These are phyloP conservation scores for Chaetomiaceae sp. DNA, from an alignment of 2,329 filamentous ascomycete genomes.

Conservation along the genomic window DNA sequence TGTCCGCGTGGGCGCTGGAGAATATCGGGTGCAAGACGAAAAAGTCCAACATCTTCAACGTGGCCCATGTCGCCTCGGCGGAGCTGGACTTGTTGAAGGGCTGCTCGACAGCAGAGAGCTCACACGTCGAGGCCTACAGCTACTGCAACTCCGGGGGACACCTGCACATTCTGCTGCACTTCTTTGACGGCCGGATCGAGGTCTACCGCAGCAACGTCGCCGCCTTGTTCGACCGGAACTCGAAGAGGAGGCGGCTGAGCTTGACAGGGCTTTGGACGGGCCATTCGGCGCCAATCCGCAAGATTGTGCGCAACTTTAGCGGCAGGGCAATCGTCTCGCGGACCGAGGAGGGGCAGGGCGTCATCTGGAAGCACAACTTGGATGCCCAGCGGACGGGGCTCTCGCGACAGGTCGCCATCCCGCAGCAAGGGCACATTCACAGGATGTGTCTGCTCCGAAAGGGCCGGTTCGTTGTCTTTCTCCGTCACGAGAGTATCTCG, in stretches of 20 bases:
- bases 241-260: slow-evolving; percentile 54
- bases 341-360: slow-evolving; percentile 71
- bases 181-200: slow-evolving; percentile 78
- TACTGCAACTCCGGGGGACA: slow-evolving; percentile 66
- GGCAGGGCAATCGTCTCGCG: slow-evolving; percentile 77
- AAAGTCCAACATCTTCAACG: slow-evolving; percentile 72
- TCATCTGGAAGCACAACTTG: slow-evolving; percentile 72
- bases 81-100: slow-evolving; percentile 44
- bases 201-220: slow-evolving; percentile 77
- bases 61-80: slow-evolving; percentile 66
- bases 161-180: slow-evolving; percentile 72
- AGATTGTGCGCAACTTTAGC: slow-evolving; percentile 79
- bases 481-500: slow-evolving; percentile 65
- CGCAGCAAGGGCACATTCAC: slow-evolving; percentile 66
- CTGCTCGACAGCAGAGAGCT: slow-evolving; percentile 21
- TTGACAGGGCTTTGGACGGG: slow-evolving; percentile 73
- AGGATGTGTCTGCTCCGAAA: slow-evolving; percentile 73
- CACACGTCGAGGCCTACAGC: slow-evolving; percentile 63
- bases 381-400: slow-evolving; percentile 50
- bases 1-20: slow-evolving; percentile 91
- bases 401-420: slow-evolving; percentile 62
- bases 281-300: slow-evolving; percentile 73
- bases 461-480: slow-evolving; percentile 74
- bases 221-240: slow-evolving; percentile 70
- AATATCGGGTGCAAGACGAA: slow-evolving; percentile 69